A percentile compares a stretch with the other conserved stretches of the same genome.
phyloP scores from a whole-genome alignment of 345 rosid species.

The Lepidium sativum region DNA sequence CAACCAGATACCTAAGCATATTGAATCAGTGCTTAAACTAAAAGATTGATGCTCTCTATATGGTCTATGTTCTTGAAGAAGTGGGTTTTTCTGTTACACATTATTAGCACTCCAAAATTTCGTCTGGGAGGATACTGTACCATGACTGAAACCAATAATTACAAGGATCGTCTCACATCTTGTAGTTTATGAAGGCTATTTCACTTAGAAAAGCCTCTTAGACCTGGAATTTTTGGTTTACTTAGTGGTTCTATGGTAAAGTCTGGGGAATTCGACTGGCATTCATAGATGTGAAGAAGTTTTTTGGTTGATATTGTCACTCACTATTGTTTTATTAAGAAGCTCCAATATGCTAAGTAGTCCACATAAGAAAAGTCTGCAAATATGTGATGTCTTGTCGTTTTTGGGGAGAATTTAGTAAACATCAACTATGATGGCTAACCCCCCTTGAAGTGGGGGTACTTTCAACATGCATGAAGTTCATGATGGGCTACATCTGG shows the following conservation, averaged over 20 bases:
- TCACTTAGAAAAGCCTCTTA: slow-evolving; percentile 14
- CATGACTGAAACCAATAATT: neutral
- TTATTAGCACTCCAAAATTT: slow-evolving; percentile 3
- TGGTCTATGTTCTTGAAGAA: slow-evolving; percentile 29
- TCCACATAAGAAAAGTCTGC: slow-evolving; percentile 3
- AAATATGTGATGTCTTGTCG: neutral
- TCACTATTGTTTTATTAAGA: slow-evolving; percentile 23
- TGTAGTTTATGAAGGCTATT: slow-evolving; percentile 8
- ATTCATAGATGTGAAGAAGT: slow-evolving; percentile 9
- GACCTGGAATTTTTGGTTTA: slow-evolving; percentile 10
- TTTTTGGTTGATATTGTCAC: neutral
- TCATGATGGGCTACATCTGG: slow-evolving; percentile 31
- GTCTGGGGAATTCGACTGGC: neutral
- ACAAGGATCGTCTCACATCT: slow-evolving; percentile 1
- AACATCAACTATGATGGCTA: neutral
- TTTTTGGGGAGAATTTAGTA: neutral
- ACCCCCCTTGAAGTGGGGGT: neutral
- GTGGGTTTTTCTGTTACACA: slow-evolving; percentile 19
- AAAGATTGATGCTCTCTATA: slow-evolving; percentile 26
- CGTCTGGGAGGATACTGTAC: neutral
- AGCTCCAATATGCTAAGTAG: slow-evolving; percentile 30
- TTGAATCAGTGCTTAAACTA: slow-evolving; percentile 24
- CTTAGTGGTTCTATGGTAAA: slow-evolving; percentile 24
- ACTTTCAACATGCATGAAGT: slow-evolving; percentile 1
- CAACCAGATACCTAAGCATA: slow-evolving; percentile 35